Evolutionary conservation across 257 asterid genomes (phyloP).

Genomic region (Solanum arcanum): DNA sequence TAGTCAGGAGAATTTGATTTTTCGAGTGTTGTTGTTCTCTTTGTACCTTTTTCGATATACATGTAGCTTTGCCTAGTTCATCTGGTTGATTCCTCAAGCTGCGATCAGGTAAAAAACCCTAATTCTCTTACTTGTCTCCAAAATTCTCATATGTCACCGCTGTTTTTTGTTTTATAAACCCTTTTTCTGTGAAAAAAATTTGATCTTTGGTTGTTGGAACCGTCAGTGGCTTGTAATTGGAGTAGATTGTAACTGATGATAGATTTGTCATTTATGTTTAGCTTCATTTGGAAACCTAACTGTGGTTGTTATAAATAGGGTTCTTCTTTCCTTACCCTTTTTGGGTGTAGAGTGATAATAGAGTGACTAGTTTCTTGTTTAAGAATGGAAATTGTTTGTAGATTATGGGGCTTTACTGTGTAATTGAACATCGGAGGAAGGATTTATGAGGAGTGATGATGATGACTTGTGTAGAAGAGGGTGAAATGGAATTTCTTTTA

Average conservation of each 20-base stretch:
- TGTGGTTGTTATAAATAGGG: neutral
- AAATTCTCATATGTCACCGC: neutral
- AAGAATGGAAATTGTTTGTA: neutral
- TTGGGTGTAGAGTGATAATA: neutral
- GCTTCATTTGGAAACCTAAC: neutral
- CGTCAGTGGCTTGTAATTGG: neutral
- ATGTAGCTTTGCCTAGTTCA: neutral
- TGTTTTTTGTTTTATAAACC: neutral
- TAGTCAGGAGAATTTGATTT: neutral
- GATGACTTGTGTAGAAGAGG: neutral
- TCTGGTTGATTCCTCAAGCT: neutral
- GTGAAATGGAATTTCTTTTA: neutral
- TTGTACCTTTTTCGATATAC: neutral
- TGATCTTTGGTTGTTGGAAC: neutral
- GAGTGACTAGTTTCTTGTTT: neutral
- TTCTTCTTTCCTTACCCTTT: neutral
- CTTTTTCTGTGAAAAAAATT: neutral
- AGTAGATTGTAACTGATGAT: neutral
- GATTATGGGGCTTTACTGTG: neutral
- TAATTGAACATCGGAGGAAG: neutral
- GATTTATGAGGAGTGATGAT: neutral
- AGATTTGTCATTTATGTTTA: neutral
- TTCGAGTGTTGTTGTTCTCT: neutral
- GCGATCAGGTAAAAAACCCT: conserved; percentile 6
- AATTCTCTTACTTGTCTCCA: neutral